Percentiles rank a stretch among this genome's conserved stretches.
Conservation (phyloP, 495 filamentous ascomycete species). For the Bathelium albidoporum region DNA sequence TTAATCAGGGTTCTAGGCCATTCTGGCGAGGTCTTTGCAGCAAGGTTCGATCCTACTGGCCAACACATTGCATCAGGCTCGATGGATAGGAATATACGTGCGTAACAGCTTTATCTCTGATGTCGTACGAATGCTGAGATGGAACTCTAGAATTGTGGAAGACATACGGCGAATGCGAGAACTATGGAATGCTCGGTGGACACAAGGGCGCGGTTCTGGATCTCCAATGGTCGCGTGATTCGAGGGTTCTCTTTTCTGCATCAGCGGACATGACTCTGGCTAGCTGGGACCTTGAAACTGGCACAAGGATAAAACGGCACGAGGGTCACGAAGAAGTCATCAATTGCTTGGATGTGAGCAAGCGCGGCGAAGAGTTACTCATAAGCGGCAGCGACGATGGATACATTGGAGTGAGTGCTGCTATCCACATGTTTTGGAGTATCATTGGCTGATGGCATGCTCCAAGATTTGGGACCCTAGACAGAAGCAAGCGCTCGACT, state of each 20-base stretch:
- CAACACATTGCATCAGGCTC: constrained; percentile 88
- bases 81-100: constrained; percentile 87
- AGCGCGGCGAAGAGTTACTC: constrained; percentile 78
- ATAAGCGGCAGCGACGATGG: constrained; percentile 89
- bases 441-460: background rate
- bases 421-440: background rate
- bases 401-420: constrained; percentile 54
- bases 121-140: constrained; percentile 10
- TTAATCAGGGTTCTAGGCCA: constrained; percentile 37
- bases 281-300: constrained; percentile 89
- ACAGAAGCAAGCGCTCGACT: constrained; percentile 78
- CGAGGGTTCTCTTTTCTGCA: constrained; percentile 79
- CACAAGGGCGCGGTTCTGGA: constrained; percentile 87
- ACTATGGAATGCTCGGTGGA: constrained; percentile 77
- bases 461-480: constrained; percentile 84
- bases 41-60: constrained; percentile 78
- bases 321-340: constrained; percentile 89
- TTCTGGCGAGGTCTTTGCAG: constrained; percentile 77
- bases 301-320: constrained; percentile 78
- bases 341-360: constrained; percentile 79
- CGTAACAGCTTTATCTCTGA: constrained; percentile 18
- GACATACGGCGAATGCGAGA: constrained; percentile 83
- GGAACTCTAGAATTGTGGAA: constrained; percentile 69
- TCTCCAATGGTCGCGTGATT: constrained; percentile 93
- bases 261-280: constrained; percentile 87